Evolutionary conservation across 169 alveolate species (phyloP).

Genomic region (Theileria sp.): DNA sequence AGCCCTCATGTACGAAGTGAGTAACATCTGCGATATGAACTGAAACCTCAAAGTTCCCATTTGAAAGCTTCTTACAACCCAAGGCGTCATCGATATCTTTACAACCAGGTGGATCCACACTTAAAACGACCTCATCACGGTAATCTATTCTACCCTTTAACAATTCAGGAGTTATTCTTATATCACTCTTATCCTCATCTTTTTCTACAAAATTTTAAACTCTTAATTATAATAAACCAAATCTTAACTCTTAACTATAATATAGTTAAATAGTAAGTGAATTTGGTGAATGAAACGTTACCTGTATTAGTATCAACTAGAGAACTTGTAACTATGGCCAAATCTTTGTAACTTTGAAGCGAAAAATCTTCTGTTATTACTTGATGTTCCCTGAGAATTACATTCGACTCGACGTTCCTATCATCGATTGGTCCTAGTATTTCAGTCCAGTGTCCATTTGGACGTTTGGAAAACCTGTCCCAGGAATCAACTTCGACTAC

Average conservation of each 20-base stretch:
- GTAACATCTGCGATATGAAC: constrained; percentile 99
- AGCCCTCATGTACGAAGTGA: constrained; percentile 93
- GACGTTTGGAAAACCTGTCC: constrained; percentile 82
- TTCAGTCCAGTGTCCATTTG: constrained; percentile 91
- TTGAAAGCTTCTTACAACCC: constrained; percentile 80
- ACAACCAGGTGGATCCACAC: constrained; percentile 99
- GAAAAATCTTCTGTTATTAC: constrained; percentile 83
- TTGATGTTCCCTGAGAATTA: constrained; percentile 79
- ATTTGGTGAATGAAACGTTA: constrained; percentile 63
- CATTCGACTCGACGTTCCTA: constrained; percentile 83
- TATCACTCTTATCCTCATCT: constrained; percentile 81
- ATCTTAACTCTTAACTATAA: constrained; percentile 87
- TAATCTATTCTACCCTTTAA: constrained; percentile 74
- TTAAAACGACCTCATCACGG: constrained; percentile 85
- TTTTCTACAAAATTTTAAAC: constrained; percentile 89
- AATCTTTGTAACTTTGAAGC: constrained; percentile 86
- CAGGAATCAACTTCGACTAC: constrained; percentile 86
- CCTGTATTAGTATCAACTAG: constrained; percentile 73
- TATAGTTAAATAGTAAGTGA: constrained; percentile 74
- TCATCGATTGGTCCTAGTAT: constrained; percentile 89
- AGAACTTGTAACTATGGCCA: constrained; percentile 89
- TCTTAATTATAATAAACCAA: constrained; percentile 80
- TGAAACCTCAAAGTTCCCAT: constrained; percentile 83
- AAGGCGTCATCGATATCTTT: constrained; percentile 98
- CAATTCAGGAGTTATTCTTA: not conserved